Conservation (phyloP, 768 basidiomycete genomes). For the Trametes villosa region DNA sequence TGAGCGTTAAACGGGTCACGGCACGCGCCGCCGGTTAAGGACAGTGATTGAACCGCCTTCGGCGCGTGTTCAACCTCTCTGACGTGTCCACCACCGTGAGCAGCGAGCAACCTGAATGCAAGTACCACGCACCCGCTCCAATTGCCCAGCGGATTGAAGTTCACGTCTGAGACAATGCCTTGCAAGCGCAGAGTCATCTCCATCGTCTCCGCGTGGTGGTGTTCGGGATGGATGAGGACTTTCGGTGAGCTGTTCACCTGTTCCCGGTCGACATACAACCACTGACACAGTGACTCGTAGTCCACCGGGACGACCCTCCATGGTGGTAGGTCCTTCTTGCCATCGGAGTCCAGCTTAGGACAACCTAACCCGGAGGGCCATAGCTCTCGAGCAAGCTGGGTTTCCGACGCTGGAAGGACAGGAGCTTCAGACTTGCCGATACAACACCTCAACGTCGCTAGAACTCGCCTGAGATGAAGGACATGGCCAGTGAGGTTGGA, state of each 20-base stretch:
- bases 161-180: background rate
- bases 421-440: too few species aligned
- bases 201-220: background rate
- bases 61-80: background rate
- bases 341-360: background rate
- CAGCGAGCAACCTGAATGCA: background rate
- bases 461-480: background rate
- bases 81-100: too few species aligned
- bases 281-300: background rate
- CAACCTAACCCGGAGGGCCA: background rate
- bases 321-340: background rate
- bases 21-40: background rate
- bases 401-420: background rate
- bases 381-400: background rate
- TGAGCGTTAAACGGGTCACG: background rate
- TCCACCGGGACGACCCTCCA: background rate
- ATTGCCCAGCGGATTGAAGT: background rate
- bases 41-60: background rate
- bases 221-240: background rate
- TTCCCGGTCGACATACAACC: background rate
- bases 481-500: background rate
- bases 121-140: background rate
- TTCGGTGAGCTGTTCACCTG: background rate
- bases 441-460: too few species aligned
- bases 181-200: background rate